Base-by-base conservation (phyloP, 108 stramenopile species). In the Fistulifera pelliculosa region DNA sequence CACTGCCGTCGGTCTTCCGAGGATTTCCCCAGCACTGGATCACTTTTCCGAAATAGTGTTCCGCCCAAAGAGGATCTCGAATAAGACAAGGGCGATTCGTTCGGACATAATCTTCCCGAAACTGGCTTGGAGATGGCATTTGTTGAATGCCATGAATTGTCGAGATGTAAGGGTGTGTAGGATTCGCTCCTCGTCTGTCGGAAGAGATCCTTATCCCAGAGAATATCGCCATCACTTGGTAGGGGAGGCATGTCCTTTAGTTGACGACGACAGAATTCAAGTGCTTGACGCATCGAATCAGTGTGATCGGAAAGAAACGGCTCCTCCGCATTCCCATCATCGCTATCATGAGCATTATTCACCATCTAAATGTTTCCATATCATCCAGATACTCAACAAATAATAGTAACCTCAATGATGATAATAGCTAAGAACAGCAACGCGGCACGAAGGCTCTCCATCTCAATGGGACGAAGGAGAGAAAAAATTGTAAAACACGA, bases 1-100 rank as follows among this genome's bases (percentile, higher is more conserved):
- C 87, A 88, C 21, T 76, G 31, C 31, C 31, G 31, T 8, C 38
- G 1, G 49, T 58, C 45, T 74, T 68, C 16, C 71, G n/a, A 27
- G 6, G 6, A 27, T 7, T 23, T 51, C 21, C 50, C n/a, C 19
- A 25, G 11, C 16, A 27, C 44, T 18, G 6, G 6, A 22, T 27
- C 4, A 28, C 6, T 3, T n/a, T 27, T 27, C 26, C 50, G 6
- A 28, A 16, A 12, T 51, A 16, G 2, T 5, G 15, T 23, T n/a
- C 50, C 50, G 44, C 21, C 50, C 50, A 51, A 27, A 51, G 7
- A 19, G 22, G 50, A 23, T 51, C 22, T 23, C 17, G 17, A 16
- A 51, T 51, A 19, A 23, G n/a, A 23, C 24, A 23, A 26, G 50
- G 17, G 5, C 22, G 15, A 51, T 51, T 26, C 50, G 24, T 17